Conservation (phyloP, 2,329 filamentous ascomycete genomes). For the Alternaria novae-zelandiae region DNA sequence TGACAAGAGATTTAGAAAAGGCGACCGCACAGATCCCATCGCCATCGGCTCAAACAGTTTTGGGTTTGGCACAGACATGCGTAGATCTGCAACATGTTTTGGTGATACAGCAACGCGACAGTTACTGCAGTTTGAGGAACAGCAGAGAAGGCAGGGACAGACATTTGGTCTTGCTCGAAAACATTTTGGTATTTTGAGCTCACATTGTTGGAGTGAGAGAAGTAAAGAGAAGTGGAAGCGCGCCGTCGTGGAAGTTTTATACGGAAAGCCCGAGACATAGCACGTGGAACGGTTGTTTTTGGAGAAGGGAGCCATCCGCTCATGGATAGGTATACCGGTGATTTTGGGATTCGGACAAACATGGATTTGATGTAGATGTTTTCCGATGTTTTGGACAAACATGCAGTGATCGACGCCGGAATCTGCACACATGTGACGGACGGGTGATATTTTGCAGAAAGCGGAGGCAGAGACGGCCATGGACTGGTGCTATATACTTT, state of each 20-base stretch:
- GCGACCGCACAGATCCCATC: not conserved
- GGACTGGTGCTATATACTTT: too few species aligned
- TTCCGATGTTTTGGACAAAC: not conserved
- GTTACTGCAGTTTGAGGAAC: not conserved
- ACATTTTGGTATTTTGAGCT: not conserved
- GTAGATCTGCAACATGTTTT: accelerated
- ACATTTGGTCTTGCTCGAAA: accelerated
- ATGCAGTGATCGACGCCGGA: not conserved
- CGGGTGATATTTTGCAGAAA: too few species aligned
- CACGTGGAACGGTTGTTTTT: not conserved
- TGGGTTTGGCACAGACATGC: not conserved
- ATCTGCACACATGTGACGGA: too few species aligned
- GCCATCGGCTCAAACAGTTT: not conserved
- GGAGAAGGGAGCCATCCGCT: not conserved
- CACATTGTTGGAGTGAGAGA: not conserved
- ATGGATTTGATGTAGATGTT: too few species aligned
- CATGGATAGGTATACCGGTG: too few species aligned
- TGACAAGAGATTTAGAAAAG: too few species aligned
- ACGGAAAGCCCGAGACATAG: not conserved
- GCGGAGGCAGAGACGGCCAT: too few species aligned
- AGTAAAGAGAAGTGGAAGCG: not conserved
- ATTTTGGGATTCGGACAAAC: too few species aligned
- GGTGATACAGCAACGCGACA: not conserved
- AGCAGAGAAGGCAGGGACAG: not conserved
- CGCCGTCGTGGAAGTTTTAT: not conserved